These are phyloP conservation scores for Rubia occidens DNA, from an alignment of 305 asterid genomes.

Conservation along the genomic window DNA sequence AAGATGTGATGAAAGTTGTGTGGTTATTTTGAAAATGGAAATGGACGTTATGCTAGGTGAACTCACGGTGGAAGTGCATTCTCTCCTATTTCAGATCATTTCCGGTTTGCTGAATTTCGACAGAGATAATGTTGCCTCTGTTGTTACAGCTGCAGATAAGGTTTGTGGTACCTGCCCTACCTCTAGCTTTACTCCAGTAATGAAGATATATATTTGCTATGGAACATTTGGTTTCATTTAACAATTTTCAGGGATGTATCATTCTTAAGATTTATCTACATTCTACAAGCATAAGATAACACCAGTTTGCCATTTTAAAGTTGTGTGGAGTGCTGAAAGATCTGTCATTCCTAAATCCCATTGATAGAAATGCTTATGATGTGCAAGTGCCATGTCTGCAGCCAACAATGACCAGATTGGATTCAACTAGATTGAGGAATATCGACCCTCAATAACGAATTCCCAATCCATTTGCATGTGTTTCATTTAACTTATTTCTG, in stretches of 20 bases:
- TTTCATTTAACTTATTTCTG: too few species aligned
- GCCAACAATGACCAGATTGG: neutral
- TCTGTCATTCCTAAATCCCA: too few species aligned
- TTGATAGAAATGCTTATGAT: neutral
- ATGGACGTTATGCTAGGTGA: neutral
- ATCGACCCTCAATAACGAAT: too few species aligned
- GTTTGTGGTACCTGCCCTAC: slow-evolving; percentile 20
- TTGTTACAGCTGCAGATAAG: slow-evolving; percentile 91
- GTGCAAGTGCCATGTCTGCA: too few species aligned
- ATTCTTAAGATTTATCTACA: too few species aligned
- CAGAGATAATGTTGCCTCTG: slow-evolving; percentile 71
- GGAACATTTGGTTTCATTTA: neutral
- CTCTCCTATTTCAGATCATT: slow-evolving; percentile 43
- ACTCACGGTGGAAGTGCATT: neutral
- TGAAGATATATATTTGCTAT: neutral
- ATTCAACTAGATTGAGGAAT: neutral
- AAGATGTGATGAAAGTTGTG: neutral
- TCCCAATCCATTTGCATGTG: too few species aligned
- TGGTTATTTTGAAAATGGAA: neutral
- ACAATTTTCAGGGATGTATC: neutral
- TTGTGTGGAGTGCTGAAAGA: too few species aligned
- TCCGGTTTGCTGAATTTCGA: slow-evolving; percentile 75
- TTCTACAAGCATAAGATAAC: too few species aligned
- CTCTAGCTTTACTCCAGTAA: neutral
- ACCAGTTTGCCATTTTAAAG: too few species aligned